phyloP scores from a whole-genome alignment of 2,329 filamentous ascomycete genomes.

The Verticillium isaacii region DNA sequence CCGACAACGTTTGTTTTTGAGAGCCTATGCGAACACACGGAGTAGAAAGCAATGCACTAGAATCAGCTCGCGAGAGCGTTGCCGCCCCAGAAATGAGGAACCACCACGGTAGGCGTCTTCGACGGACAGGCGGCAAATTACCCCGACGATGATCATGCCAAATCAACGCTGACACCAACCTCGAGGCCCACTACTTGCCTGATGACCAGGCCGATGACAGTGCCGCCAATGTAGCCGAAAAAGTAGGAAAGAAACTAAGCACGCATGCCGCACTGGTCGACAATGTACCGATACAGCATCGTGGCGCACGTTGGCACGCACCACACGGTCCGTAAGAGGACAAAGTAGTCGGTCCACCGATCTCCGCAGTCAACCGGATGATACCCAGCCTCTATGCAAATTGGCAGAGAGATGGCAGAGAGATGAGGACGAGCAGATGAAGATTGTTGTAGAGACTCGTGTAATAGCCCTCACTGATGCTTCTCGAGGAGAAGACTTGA shows the following conservation, averaged over 20 bases:
- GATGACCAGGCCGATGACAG: constrained; percentile 40
- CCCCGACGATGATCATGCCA: constrained; percentile 37
- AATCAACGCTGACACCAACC: constrained; percentile 44
- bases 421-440: constrained; percentile 40
- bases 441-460: constrained; percentile 43
- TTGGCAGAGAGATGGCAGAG: constrained; percentile 45
- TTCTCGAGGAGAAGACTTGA: constrained; percentile 29
- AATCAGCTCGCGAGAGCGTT: neutral
- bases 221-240: constrained; percentile 41
- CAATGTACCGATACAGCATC: no score
- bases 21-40: neutral
- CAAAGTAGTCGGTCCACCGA: constrained; percentile 44
- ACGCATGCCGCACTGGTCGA: constrained; percentile 34
- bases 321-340: no score
- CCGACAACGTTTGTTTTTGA: no score
- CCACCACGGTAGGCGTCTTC: constrained; percentile 25
- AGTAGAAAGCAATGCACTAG: constrained; percentile 5
- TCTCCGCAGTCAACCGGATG: constrained; percentile 47
- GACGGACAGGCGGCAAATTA: constrained; percentile 29
- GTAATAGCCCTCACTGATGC: constrained; percentile 44
- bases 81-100: neutral
- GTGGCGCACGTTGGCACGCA: no score
- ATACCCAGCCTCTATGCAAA: constrained; percentile 51
- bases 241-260: constrained; percentile 36
- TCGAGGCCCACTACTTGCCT: constrained; percentile 35